Percentiles rank a stretch among this genome's conserved stretches.
phyloP scores from a whole-genome alignment of 371 early-diverging fungal genomes.

The Apophysomyces sp. region DNA sequence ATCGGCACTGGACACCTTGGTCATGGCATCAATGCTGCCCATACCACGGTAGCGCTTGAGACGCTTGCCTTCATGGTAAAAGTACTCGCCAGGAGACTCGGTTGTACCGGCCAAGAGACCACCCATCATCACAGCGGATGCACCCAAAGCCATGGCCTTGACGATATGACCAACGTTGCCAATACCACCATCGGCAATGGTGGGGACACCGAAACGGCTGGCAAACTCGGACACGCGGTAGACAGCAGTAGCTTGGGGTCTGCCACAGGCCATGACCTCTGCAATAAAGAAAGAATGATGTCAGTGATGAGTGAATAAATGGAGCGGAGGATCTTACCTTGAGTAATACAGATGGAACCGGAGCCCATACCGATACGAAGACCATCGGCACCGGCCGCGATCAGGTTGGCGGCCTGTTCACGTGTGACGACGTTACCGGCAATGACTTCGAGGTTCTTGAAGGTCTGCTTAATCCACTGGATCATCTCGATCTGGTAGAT shows the following conservation, averaged over 20 bases:
- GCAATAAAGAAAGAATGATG: too few relatives aligned
- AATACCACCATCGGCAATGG: slow-evolving; percentile 97
- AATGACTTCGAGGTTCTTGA: slow-evolving; percentile 80
- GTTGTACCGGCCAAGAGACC: slow-evolving; percentile 92
- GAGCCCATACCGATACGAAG: slow-evolving; percentile 97
- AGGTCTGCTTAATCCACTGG: slow-evolving; percentile 83
- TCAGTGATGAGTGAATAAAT: too few relatives aligned
- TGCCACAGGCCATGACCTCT: slow-evolving; percentile 98
- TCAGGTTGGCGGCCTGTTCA: slow-evolving; percentile 91
- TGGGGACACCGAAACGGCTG: slow-evolving; percentile 91
- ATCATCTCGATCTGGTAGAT: slow-evolving; percentile 93
- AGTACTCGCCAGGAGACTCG: slow-evolving; percentile 97
- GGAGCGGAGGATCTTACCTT: too few relatives aligned
- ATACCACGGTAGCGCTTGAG: slow-evolving; percentile 98
- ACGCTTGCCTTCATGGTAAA: slow-evolving; percentile 95
- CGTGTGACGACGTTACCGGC: slow-evolving; percentile 97
- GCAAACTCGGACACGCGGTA: slow-evolving; percentile 93
- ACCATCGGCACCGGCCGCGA: slow-evolving; percentile 95
- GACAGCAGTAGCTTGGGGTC: slow-evolving; percentile 98
- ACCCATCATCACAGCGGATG: slow-evolving; percentile 98
- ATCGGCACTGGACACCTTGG: slow-evolving; percentile 64
- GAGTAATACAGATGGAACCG: slow-evolving; percentile 97
- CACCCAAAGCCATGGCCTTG: slow-evolving; percentile 94
- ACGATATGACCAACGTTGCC: slow-evolving; percentile 95
- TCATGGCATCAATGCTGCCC: slow-evolving; percentile 97